Percentiles rank a stretch among this genome's conserved stretches.
phyloP scores from a whole-genome alignment of 345 rosid species.

The Psidium friedrichsthalianum region DNA sequence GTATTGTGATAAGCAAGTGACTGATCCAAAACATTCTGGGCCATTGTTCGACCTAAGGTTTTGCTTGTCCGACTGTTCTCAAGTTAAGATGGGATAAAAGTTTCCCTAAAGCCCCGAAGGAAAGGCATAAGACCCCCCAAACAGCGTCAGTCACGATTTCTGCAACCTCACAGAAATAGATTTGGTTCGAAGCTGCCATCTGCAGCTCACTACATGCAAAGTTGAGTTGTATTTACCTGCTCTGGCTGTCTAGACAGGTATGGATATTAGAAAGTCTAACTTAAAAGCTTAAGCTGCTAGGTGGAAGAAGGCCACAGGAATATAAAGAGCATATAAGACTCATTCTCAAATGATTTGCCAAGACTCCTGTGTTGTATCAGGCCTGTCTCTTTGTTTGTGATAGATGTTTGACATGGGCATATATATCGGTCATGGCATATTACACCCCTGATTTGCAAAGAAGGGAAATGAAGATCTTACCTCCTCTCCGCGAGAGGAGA shows the following conservation, averaged over 20 bases:
- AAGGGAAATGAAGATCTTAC: neutral
- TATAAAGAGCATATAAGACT: too few species aligned
- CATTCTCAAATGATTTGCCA: too few species aligned
- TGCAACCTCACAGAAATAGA: neutral
- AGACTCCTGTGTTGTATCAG: neutral
- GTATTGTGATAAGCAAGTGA: neutral
- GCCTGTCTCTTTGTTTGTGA: neutral
- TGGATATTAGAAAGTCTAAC: neutral
- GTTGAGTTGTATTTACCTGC: neutral
- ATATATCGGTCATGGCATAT: neutral
- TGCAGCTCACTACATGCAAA: neutral
- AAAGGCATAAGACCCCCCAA: neutral
- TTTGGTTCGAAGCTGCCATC: neutral
- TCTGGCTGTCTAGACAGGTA: neutral
- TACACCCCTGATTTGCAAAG: neutral
- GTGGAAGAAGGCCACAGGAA: too few species aligned
- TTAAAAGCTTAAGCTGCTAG: too few species aligned
- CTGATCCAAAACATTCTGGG: neutral
- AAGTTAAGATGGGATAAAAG: neutral
- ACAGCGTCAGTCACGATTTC: neutral
- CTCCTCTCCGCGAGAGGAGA: neutral
- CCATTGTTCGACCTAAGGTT: neutral
- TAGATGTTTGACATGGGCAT: neutral
- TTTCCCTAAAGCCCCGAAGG: neutral
- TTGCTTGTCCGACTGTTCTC: neutral